A percentile compares a stretch with the other conserved stretches of the same genome.
These are phyloP conservation scores for Phytophthora pluvialis DNA, from an alignment of 352 stramenopile genomes.

Conservation along the genomic window DNA sequence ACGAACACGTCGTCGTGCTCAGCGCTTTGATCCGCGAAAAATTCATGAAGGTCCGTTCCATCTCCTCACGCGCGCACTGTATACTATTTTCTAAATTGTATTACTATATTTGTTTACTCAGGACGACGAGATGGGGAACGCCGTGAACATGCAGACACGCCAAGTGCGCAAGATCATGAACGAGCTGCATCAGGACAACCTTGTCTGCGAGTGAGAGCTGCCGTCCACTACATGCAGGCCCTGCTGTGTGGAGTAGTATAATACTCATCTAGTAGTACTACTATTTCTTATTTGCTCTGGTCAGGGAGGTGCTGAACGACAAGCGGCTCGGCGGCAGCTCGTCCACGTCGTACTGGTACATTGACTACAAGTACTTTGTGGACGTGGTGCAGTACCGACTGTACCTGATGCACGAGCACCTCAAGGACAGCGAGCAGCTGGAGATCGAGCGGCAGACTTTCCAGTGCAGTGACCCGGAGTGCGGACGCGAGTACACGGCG, in stretches of 20 bases:
- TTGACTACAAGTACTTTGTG: conserved; percentile 94
- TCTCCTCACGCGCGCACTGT: neutral
- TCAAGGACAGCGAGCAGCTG: conserved; percentile 87
- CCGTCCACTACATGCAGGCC: neutral
- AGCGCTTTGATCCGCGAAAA: conserved; percentile 86
- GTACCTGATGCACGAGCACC: conserved; percentile 87
- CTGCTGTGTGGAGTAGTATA: conserved; percentile 7
- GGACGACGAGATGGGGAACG: conserved; percentile 90
- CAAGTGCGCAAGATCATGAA: conserved; percentile 92
- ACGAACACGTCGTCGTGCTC: conserved; percentile 89
- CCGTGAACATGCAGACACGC: conserved; percentile 87
- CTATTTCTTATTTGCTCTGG: neutral
- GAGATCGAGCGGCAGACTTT: conserved; percentile 91
- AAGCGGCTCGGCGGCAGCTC: conserved; percentile 84
- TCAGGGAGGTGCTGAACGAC: conserved; percentile 88
- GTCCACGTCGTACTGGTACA: conserved; percentile 92
- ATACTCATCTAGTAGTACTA: conserved; percentile 3
- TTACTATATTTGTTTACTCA: conserved; percentile 22
- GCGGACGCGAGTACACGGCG: conserved; percentile 87
- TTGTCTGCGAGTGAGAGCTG: conserved; percentile 82
- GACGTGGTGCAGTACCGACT: conserved; percentile 90
- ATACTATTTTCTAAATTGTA: neutral
- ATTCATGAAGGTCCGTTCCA: conserved; percentile 76
- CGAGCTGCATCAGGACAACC: conserved; percentile 84
- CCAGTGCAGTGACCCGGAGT: conserved; percentile 86